A percentile compares a stretch with the other conserved stretches of the same genome.
Evolutionary conservation across 2,329 filamentous ascomycete genomes (phyloP).

Genomic region (Xylaria arbuscula): DNA sequence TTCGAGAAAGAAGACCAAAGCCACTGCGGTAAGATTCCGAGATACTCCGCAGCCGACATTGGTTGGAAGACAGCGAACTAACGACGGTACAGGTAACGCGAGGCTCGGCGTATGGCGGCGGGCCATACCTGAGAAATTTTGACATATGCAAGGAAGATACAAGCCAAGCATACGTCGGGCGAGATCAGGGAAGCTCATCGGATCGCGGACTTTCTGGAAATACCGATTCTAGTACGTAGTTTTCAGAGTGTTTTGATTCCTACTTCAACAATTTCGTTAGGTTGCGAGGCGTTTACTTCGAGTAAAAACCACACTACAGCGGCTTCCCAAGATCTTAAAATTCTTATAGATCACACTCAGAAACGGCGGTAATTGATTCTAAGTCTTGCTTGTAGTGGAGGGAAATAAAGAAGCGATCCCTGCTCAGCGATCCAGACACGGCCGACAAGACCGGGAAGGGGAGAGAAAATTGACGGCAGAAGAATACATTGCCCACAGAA

Average conservation of each 20-base stretch:
- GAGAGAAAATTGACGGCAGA: constrained; percentile 44
- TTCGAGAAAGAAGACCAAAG: constrained; percentile 28
- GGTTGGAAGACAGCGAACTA: neutral
- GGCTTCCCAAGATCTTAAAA: neutral
- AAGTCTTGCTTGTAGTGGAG: constrained; percentile 38
- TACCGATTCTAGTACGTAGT: constrained; percentile 41
- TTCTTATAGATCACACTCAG: neutral
- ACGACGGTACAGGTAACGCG: constrained; percentile 15
- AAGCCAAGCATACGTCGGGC: constrained; percentile 39
- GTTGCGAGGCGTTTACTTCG: neutral
- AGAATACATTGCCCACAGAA: constrained; percentile 47
- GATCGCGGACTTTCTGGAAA: constrained; percentile 31
- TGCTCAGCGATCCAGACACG: constrained; percentile 43
- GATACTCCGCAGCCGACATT: neutral
- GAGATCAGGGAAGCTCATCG: constrained; percentile 36
- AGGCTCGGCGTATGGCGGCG: constrained; percentile 32
- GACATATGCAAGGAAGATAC: constrained; percentile 39
- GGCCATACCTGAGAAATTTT: constrained; percentile 40
- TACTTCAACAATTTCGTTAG: neutral
- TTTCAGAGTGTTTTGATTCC: neutral
- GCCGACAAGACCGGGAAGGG: constrained; percentile 40
- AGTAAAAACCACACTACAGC: neutral
- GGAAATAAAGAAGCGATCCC: constrained; percentile 42
- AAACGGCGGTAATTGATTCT: neutral
- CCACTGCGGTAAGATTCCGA: constrained; percentile 25